Base-by-base conservation (phyloP, 1,139 yeast genomes). In the Pichia kudriavzevii region DNA sequence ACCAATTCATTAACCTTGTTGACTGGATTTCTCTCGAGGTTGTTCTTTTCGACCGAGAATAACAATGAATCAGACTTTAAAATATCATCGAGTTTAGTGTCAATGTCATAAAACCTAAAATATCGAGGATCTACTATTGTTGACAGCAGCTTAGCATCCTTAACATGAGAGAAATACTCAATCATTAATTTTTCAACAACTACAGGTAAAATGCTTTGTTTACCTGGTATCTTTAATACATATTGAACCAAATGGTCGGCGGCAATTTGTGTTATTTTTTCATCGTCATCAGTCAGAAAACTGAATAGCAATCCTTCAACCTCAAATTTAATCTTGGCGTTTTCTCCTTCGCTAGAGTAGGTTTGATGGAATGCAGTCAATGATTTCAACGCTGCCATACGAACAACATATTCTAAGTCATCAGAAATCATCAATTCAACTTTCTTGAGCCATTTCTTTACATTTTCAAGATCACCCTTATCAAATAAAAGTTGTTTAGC, bases 201-300 rank as follows among this genome's bases (percentile, higher is more conserved):
- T 11, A 50, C 47, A 20, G 60, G 54, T 7, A 63, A 47, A 9
- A 39, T 19, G n/a, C n/a, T n/a, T 6, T 23, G 26, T 7, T 4
- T 12, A 24, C 22, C 22, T 5, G 45, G 39, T 3, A 52, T 39
- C 0, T 41, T 44, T 18, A 63, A 45, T 10, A 50, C 40, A 14
- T 33, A n/a, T 2, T 30, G 14, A 3, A 61, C 53, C 11, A 69
- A 43, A 36, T 56, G 58, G 3, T 44, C 28, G 0, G 75, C 56
- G 1, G 74, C 64, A 3, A 49, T 19, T 1, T 46, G 42, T 46
- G 81, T 58, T 10, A 75, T 59, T 8, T 60, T 67, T 7, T 63
- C 67, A 43, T 78, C 83, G 48, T 80, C 91, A 52, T 81, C 93
- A 34, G 65, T 61, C 12, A 78, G 53, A 40, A 63, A 68, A 12